These are phyloP conservation scores for Pharnaceum exiguum DNA, from an alignment of 148 eudicot species.

Conservation along the genomic window DNA sequence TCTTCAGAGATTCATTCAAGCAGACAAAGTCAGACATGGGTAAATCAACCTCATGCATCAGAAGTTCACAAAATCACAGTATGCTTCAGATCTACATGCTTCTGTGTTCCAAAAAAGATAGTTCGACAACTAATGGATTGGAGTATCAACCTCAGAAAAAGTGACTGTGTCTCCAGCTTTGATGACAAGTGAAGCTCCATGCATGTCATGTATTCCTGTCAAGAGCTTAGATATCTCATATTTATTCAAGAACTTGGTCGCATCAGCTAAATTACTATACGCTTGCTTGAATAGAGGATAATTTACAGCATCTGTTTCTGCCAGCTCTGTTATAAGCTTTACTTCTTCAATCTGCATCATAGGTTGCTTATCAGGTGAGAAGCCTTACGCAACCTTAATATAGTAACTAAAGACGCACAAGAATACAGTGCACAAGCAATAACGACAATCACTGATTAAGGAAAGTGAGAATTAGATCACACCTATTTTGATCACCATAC, in stretches of 20 bases:
- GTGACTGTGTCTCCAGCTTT: conserved; percentile 52
- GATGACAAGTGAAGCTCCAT: conserved; percentile 77
- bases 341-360: conserved; percentile 80
- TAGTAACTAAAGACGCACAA: too few relatives aligned
- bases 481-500: neutral
- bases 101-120: neutral
- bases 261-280: conserved; percentile 58
- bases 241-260: conserved; percentile 63
- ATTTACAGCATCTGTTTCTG: conserved; percentile 60
- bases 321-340: conserved; percentile 73
- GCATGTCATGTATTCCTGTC: conserved; percentile 61
- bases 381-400: neutral
- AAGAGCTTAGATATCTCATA: conserved; percentile 87
- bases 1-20: too few relatives aligned
- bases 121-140: neutral
- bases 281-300: conserved; percentile 75
- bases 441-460: neutral
- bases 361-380: conserved; percentile 3
- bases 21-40: too few relatives aligned
- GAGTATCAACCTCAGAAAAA: conserved; percentile 47
- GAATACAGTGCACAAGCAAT: neutral
- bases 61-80: too few relatives aligned
- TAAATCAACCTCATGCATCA: too few relatives aligned
- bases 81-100: neutral
- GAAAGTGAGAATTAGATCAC: neutral